Conservation (phyloP, 1,284 basidiomycete genomes). For the Macrocystidia cucumis region DNA sequence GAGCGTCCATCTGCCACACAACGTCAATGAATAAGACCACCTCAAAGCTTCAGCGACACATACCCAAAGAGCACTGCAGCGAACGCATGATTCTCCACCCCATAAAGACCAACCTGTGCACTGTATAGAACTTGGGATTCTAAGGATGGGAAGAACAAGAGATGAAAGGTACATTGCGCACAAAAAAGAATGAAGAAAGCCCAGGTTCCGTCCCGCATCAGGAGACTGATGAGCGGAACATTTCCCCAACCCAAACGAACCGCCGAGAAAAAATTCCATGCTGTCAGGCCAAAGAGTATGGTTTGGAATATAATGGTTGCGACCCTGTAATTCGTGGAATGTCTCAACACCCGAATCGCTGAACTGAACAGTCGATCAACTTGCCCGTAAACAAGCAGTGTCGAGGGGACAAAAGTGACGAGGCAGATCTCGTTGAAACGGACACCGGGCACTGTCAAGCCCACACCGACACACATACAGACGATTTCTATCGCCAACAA, state of each 20-base stretch:
- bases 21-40: slow-evolving; percentile 3
- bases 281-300: slow-evolving; percentile 24
- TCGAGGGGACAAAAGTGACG: slow-evolving; percentile 16
- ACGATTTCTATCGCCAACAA: slow-evolving; percentile 22
- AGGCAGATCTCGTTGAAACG: slow-evolving; percentile 24
- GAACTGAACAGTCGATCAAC: slow-evolving; percentile 1
- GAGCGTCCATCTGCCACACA: slow-evolving; percentile 19
- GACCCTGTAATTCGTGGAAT: slow-evolving; percentile 12
- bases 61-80: slow-evolving; percentile 22
- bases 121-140: slow-evolving; percentile 16
- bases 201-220: slow-evolving; percentile 36
- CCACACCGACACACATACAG: slow-evolving; percentile 22
- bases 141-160: background rate
- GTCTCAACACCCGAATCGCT: background rate
- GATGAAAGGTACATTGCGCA: slow-evolving; percentile 11
- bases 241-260: slow-evolving; percentile 21
- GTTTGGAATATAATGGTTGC: slow-evolving; percentile 23
- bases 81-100: slow-evolving; percentile 16
- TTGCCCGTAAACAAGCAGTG: slow-evolving; percentile 21
- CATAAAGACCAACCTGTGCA: slow-evolving; percentile 18
- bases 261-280: slow-evolving; percentile 21
- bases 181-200: slow-evolving; percentile 27
- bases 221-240: slow-evolving; percentile 22
- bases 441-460: slow-evolving; percentile 20
- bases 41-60: background rate